Evolutionary conservation across 495 filamentous ascomycete genomes (phyloP).

Genomic region (Bacidia rubella): DNA sequence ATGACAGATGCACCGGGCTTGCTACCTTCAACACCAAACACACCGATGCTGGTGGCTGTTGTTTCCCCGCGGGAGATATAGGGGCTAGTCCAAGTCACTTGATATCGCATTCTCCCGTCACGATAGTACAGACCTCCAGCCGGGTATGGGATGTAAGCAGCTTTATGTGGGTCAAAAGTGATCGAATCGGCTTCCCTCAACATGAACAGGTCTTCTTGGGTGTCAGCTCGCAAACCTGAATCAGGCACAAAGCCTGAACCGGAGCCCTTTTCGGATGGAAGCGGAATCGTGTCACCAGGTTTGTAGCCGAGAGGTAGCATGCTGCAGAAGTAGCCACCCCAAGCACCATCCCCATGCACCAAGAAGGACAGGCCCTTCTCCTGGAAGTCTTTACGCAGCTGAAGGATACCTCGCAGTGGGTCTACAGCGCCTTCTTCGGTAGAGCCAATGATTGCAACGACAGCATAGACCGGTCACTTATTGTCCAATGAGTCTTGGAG

Average conservation of each 20-base stretch:
- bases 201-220: slow-evolving; percentile 24
- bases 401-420: slow-evolving; percentile 25
- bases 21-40: slow-evolving; percentile 36
- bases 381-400: slow-evolving; percentile 27
- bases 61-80: slow-evolving; percentile 23
- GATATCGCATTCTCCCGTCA: slow-evolving; percentile 31
- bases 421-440: slow-evolving; percentile 31
- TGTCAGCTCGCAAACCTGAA: slow-evolving; percentile 21
- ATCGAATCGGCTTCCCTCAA: slow-evolving; percentile 25
- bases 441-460: slow-evolving; percentile 22
- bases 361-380: slow-evolving; percentile 28
- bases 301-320: slow-evolving; percentile 24
- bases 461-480: slow-evolving; percentile 23
- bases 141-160: slow-evolving; percentile 35
- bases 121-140: slow-evolving; percentile 32
- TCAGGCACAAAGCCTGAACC: slow-evolving; percentile 23
- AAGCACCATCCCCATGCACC: slow-evolving; percentile 35
- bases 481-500: slow-evolving; percentile 22
- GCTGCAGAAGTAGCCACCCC: slow-evolving; percentile 38
- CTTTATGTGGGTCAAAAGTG: background rate
- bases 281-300: slow-evolving; percentile 4
- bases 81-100: slow-evolving; percentile 36
- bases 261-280: slow-evolving; percentile 13
- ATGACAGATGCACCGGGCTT: slow-evolving; percentile 34
- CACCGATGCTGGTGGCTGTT: slow-evolving; percentile 26